These are phyloP conservation scores for Madurella fahalii DNA, from an alignment of 2,329 filamentous ascomycete genomes.

Conservation along the genomic window DNA sequence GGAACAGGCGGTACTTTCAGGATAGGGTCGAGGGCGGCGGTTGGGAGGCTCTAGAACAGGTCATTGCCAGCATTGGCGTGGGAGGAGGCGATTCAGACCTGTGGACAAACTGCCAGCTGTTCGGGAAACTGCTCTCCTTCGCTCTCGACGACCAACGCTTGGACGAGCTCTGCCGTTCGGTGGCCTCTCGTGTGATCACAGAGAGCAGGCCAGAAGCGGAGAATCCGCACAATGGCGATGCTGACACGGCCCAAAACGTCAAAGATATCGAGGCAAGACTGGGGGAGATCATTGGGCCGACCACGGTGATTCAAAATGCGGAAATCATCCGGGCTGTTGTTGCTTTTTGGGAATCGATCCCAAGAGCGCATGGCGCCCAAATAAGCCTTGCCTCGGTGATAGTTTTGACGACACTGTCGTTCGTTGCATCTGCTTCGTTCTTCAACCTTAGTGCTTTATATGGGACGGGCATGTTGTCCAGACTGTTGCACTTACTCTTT, in stretches of 20 bases:
- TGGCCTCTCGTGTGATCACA: constrained; percentile 28
- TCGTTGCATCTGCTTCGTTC: constrained; percentile 57
- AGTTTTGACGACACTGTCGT: constrained; percentile 60
- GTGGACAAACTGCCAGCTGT: constrained; percentile 67
- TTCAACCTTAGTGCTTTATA: constrained; percentile 70
- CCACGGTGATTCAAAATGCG: constrained; percentile 53
- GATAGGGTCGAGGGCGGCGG: constrained; percentile 71
- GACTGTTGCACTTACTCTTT: constrained; percentile 62
- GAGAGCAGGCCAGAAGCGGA: neutral
- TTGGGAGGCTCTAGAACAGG: constrained; percentile 72
- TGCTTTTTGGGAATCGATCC: constrained; percentile 61
- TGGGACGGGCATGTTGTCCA: constrained; percentile 64
- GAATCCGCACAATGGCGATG: neutral
- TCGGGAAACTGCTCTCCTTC: constrained; percentile 78
- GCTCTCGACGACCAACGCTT: constrained; percentile 74
- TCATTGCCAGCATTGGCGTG: constrained; percentile 63
- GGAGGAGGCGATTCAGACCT: constrained; percentile 63
- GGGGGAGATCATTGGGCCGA: constrained; percentile 46
- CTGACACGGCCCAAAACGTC: constrained; percentile 15
- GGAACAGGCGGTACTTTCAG: constrained; percentile 84
- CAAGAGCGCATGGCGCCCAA: constrained; percentile 41
- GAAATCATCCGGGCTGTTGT: constrained; percentile 61
- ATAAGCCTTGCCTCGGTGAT: constrained; percentile 56
- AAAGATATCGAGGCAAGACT: constrained; percentile 38
- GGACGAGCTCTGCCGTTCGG: constrained; percentile 61